Conservation (phyloP, 768 basidiomycete species). For the Boletus rubescentipes region DNA sequence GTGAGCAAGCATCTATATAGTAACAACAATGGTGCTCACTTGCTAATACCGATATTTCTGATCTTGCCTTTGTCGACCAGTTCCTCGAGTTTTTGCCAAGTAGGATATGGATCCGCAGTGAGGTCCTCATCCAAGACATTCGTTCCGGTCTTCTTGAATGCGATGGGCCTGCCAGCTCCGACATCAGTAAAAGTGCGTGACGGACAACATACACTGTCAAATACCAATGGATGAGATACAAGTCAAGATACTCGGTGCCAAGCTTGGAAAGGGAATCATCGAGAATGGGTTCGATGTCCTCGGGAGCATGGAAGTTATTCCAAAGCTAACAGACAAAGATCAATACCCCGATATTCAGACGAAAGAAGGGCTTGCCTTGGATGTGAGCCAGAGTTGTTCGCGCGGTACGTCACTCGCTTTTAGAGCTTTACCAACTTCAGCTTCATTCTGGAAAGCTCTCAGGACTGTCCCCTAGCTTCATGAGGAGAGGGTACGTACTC, state of each 20-base stretch:
- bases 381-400: slow-evolving; percentile 64
- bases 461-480: not conserved
- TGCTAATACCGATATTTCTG: slow-evolving; percentile 82
- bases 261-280: slow-evolving; percentile 65
- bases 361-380: slow-evolving; percentile 42
- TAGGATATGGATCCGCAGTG: slow-evolving; percentile 70
- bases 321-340: slow-evolving; percentile 48
- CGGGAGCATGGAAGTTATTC: slow-evolving; percentile 74
- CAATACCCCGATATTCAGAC: not conserved
- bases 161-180: slow-evolving; percentile 53
- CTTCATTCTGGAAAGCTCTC: slow-evolving; percentile 53
- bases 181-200: not conserved
- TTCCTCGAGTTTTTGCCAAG: slow-evolving; percentile 80
- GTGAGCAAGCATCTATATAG: not conserved
- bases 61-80: slow-evolving; percentile 75
- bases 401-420: slow-evolving; percentile 59
- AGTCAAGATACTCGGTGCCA: slow-evolving; percentile 69
- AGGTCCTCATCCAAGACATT: slow-evolving; percentile 51
- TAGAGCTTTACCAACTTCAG: slow-evolving; percentile 64
- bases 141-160: slow-evolving; percentile 54
- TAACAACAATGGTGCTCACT: slow-evolving; percentile 41
- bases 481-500: slow-evolving; percentile 36
- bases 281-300: slow-evolving; percentile 64
- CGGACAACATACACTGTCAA: slow-evolving; percentile 3
- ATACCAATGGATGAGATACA: slow-evolving; percentile 82